A percentile compares a stretch with the other conserved stretches of the same genome.
These are phyloP conservation scores for Physcomitrium patens DNA, from an alignment of 225 moss, liverwort and hornwort species.

Conservation along the genomic window DNA sequence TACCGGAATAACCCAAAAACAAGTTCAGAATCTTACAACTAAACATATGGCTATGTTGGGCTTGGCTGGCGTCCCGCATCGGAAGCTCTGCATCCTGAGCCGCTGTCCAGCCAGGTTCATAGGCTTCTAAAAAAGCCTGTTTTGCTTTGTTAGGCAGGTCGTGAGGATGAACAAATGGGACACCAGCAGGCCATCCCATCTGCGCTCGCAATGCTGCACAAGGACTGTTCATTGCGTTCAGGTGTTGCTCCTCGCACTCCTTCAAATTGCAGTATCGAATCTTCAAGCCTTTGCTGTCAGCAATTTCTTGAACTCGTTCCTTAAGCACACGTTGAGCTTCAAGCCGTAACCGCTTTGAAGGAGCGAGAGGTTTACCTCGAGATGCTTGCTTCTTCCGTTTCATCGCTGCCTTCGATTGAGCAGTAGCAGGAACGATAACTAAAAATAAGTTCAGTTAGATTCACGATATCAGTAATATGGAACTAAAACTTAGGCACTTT, in stretches of 20 bases:
- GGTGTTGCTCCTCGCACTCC: slow-evolving; percentile 98
- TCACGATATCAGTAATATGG: no score
- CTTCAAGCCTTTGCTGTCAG: slow-evolving; percentile 94
- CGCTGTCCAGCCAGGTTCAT: slow-evolving; percentile 99
- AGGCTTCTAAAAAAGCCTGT: slow-evolving; percentile 96
- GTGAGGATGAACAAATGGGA: slow-evolving; percentile 98
- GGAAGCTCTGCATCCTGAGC: slow-evolving; percentile 93
- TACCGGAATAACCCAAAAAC: neutral
- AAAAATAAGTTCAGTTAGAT: slow-evolving; percentile 19
- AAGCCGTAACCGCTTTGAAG: slow-evolving; percentile 90
- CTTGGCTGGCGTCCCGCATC: slow-evolving; percentile 77
- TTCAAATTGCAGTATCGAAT: slow-evolving; percentile 96
- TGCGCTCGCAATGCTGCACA: slow-evolving; percentile 84
- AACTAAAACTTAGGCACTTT: no score
- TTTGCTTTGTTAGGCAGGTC: slow-evolving; percentile 99
- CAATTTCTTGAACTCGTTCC: slow-evolving; percentile 97
- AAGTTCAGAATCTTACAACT: slow-evolving; percentile 80
- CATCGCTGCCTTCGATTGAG: slow-evolving; percentile 68
- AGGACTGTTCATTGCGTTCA: slow-evolving; percentile 82
- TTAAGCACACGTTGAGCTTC: slow-evolving; percentile 98
- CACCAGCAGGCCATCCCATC: slow-evolving; percentile 98
- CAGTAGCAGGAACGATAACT: slow-evolving; percentile 70
- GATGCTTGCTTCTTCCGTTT: slow-evolving; percentile 97
- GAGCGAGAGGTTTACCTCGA: slow-evolving; percentile 93
- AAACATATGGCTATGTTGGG: slow-evolving; percentile 75